Percentiles rank a stretch among this genome's conserved stretches.
phyloP scores from a whole-genome alignment of 78 protist genomes.

The Isochrysis galbana region DNA sequence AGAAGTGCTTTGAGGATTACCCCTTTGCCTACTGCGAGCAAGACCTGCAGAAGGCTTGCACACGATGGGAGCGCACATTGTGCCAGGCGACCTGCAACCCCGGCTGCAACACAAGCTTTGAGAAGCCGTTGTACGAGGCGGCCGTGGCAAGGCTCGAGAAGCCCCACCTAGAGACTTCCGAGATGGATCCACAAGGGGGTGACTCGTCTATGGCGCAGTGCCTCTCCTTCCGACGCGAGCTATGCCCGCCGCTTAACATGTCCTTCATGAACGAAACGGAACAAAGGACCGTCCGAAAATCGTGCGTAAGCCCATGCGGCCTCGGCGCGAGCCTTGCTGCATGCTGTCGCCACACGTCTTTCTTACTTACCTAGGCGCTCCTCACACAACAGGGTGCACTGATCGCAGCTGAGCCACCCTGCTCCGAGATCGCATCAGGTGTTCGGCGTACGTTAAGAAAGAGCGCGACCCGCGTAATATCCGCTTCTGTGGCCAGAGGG shows the following conservation, averaged over 20 bases:
- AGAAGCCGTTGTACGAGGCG: neutral
- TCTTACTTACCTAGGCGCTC: no score
- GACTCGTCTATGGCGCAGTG: neutral
- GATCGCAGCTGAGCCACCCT: no score
- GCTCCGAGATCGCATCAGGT: no score
- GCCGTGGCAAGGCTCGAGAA: neutral
- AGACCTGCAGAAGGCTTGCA: neutral
- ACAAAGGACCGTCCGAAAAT: neutral
- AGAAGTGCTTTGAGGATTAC: no score
- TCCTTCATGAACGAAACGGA: neutral
- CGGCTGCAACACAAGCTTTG: neutral
- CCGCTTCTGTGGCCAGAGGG: constrained; percentile 8
- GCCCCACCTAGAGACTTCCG: neutral
- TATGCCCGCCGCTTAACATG: neutral
- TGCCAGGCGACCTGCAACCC: neutral
- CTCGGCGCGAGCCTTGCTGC: no score
- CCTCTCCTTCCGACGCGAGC: neutral
- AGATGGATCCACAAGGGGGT: neutral
- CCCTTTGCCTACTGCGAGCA: neutral
- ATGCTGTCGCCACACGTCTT: no score
- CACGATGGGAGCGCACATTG: neutral
- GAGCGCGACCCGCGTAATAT: neutral
- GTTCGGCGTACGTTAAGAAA: neutral
- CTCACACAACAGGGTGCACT: no score
- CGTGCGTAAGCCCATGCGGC: no score